Percentiles rank a stretch among this genome's conserved stretches.
Conservation (phyloP, 495 filamentous ascomycete genomes). For the Rhizodiscina lignyota region DNA sequence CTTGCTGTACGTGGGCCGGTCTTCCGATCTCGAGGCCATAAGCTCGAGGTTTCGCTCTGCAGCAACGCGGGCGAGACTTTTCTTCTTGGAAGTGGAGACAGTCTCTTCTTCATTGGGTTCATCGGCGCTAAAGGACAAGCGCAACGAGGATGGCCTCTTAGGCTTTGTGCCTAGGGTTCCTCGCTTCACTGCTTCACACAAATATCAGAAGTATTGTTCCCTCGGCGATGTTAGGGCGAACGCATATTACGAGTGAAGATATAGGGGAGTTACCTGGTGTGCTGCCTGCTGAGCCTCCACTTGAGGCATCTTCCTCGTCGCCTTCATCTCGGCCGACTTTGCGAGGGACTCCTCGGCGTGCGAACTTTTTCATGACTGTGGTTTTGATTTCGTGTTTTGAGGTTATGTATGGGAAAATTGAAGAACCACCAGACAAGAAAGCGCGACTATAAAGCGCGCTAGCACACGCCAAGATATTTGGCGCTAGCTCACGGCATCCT, state of each 20-base stretch:
- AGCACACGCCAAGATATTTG: background rate
- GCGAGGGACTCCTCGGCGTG: slow-evolving; percentile 49
- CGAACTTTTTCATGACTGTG: slow-evolving; percentile 50
- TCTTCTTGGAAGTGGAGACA: slow-evolving; percentile 52
- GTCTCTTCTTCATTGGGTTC: slow-evolving; percentile 38
- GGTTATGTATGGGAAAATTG: too few species aligned
- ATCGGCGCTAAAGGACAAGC: slow-evolving; percentile 56
- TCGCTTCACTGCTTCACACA: too few species aligned
- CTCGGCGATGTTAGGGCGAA: too few species aligned
- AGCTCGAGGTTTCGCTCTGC: slow-evolving; percentile 55
- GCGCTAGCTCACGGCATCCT: too few species aligned
- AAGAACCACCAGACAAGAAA: too few species aligned
- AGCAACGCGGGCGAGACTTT: slow-evolving; percentile 48
- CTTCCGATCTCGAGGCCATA: slow-evolving; percentile 18
- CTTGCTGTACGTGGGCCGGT: slow-evolving; percentile 61
- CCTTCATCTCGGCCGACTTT: slow-evolving; percentile 57
- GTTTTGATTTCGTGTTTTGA: too few species aligned
- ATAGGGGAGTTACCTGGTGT: too few species aligned
- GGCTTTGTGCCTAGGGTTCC: slow-evolving; percentile 38
- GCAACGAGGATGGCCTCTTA: slow-evolving; percentile 46
- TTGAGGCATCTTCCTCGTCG: too few species aligned
- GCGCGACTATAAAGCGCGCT: too few species aligned
- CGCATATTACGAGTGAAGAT: too few species aligned
- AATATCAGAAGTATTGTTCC: too few species aligned
- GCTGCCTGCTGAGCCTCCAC: too few species aligned